Evolutionary conservation across 106 monocot species (phyloP).

Genomic region (Chionographis japonica): DNA sequence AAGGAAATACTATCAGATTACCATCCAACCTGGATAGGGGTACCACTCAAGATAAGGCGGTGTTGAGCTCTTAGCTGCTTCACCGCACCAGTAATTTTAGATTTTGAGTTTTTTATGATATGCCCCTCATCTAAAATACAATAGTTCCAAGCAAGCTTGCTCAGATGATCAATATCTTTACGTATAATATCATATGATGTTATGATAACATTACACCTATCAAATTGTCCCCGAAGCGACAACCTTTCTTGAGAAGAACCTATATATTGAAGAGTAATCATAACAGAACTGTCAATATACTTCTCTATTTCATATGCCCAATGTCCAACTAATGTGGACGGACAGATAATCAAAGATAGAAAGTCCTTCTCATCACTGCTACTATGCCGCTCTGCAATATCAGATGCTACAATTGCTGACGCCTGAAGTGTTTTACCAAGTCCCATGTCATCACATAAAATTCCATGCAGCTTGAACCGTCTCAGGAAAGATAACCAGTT

Average conservation of each 20-base stretch:
- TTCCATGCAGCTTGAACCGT: constrained; percentile 97
- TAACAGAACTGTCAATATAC: constrained; percentile 70
- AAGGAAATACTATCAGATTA: background rate
- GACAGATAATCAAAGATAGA: constrained; percentile 77
- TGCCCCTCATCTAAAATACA: constrained; percentile 98
- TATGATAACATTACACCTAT: constrained; percentile 77
- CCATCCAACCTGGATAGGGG: constrained; percentile 78
- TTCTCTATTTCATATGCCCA: constrained; percentile 99
- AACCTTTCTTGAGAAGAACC: constrained; percentile 76
- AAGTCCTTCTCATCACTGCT: constrained; percentile 28
- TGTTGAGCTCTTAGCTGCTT: constrained; percentile 88
- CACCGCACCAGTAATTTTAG: constrained; percentile 86
- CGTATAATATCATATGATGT: constrained; percentile 96
- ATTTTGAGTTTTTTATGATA: constrained; percentile 92
- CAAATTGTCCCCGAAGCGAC: constrained; percentile 55
- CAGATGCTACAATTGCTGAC: constrained; percentile 90
- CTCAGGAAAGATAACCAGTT: constrained; percentile 97
- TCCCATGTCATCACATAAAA: constrained; percentile 99
- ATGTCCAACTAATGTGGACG: constrained; percentile 90
- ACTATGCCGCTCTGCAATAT: constrained; percentile 63
- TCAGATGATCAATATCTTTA: constrained; percentile 86
- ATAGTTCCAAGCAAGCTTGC: constrained; percentile 84
- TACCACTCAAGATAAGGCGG: constrained; percentile 97
- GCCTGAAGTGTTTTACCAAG: constrained; percentile 98
- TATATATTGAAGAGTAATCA: constrained; percentile 74